These are phyloP conservation scores for Sisymbrium irio DNA, from an alignment of 345 rosid species.

Conservation along the genomic window DNA sequence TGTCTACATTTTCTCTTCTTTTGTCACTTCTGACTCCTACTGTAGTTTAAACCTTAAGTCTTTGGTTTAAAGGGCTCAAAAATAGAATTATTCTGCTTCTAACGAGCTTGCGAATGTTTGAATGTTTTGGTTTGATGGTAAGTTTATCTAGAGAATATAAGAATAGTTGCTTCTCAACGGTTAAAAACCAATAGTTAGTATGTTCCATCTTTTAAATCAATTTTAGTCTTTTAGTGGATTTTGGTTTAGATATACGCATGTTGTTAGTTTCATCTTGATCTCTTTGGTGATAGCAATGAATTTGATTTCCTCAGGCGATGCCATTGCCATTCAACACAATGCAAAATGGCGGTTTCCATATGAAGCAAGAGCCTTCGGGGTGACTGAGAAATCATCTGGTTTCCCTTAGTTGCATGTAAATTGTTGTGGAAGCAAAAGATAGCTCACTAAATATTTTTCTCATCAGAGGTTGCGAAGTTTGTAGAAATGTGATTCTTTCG, in stretches of 20 bases:
- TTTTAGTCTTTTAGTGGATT: not conserved
- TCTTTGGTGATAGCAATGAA: slow-evolving; percentile 2
- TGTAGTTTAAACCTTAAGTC: not conserved
- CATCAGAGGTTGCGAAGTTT: slow-evolving; percentile 18
- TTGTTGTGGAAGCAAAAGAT: not conserved
- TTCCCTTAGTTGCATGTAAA: slow-evolving; percentile 14
- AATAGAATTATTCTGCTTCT: not conserved
- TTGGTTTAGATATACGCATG: not conserved
- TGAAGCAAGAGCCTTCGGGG: slow-evolving; percentile 31
- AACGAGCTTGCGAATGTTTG: not conserved
- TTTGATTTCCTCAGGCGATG: slow-evolving; percentile 18
- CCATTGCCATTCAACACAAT: slow-evolving; percentile 22
- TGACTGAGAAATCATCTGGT: slow-evolving; percentile 24
- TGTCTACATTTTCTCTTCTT: not conserved
- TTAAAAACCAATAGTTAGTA: not conserved
- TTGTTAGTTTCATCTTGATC: not conserved
- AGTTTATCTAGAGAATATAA: not conserved
- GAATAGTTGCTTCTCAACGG: not conserved
- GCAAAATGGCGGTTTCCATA: slow-evolving; percentile 21
- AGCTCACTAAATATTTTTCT: not conserved
- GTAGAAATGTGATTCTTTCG: slow-evolving; percentile 29
- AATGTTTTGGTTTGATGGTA: not conserved
- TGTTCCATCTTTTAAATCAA: not conserved
- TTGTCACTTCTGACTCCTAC: not conserved
- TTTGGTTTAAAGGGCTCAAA: not conserved